phyloP scores from a whole-genome alignment of 2,329 filamentous ascomycete genomes.

The Canariomyces notabilis region DNA sequence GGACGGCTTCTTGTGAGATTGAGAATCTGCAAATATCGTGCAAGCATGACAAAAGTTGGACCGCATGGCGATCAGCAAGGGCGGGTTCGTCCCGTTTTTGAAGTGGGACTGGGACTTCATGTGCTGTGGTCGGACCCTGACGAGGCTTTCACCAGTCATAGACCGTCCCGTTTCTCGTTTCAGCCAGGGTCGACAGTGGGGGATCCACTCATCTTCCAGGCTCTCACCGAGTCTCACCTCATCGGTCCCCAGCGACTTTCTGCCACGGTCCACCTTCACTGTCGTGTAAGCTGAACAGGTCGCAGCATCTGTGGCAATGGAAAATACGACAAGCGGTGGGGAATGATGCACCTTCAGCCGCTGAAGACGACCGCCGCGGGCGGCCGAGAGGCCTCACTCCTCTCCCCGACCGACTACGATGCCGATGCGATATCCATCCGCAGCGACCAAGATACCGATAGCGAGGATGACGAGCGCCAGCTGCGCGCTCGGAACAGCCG shows the following conservation, averaged over 20 bases:
- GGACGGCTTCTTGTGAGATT: too few relatives aligned
- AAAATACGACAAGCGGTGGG: background rate
- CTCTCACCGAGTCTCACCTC: too few relatives aligned
- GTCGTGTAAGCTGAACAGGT: background rate
- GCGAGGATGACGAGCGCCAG: slow-evolving; percentile 67
- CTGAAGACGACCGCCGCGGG: slow-evolving; percentile 27
- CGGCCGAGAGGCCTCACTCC: slow-evolving; percentile 41
- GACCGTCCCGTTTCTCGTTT: background rate
- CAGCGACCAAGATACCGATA: slow-evolving; percentile 70
- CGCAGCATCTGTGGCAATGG: background rate
- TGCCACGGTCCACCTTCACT: slow-evolving; percentile 10
- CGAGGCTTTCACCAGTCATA: slow-evolving; percentile 5
- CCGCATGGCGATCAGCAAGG: too few relatives aligned
- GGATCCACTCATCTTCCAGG: background rate
- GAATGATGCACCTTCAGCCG: slow-evolving; percentile 28
- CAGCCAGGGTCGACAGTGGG: background rate
- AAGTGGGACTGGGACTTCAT: too few relatives aligned
- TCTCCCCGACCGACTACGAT: slow-evolving; percentile 61
- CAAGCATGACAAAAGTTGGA: too few relatives aligned
- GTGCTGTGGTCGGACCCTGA: too few relatives aligned
- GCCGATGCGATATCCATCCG: slow-evolving; percentile 64
- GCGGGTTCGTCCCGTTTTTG: too few relatives aligned
- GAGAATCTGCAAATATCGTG: too few relatives aligned
- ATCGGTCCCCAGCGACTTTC: background rate
- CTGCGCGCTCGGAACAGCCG: slow-evolving; percentile 61